A percentile compares a stretch with the other conserved stretches of the same genome.
Conservation (phyloP, 2,329 filamentous ascomycete genomes). For the Penicillium griseofulvum region DNA sequence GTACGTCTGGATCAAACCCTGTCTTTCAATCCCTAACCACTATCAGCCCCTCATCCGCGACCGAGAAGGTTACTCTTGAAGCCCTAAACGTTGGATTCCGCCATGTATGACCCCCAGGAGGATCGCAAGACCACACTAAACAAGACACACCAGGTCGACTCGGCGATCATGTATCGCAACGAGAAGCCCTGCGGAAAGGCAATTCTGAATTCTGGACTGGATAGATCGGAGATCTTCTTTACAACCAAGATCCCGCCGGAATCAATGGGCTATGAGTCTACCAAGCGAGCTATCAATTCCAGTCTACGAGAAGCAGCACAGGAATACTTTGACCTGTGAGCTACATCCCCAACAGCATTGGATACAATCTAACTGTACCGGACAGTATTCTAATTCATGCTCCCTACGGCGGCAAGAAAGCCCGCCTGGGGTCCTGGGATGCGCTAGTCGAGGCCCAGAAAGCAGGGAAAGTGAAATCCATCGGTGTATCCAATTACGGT, state of each 20-base stretch:
- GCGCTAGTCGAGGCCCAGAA: constrained; percentile 73
- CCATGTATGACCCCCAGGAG: constrained; percentile 23
- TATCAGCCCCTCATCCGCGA: constrained; percentile 26
- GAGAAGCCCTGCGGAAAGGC: constrained; percentile 68
- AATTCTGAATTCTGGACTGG: constrained; percentile 58
- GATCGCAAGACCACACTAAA: not conserved
- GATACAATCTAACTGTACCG: not conserved
- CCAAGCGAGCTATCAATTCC: constrained; percentile 62
- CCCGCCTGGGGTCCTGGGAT: constrained; percentile 69
- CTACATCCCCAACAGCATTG: not conserved
- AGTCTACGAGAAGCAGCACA: constrained; percentile 63
- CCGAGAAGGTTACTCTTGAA: constrained; percentile 27
- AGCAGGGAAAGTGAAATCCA: constrained; percentile 67
- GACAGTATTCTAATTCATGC: constrained; percentile 66
- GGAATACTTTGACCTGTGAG: constrained; percentile 70
- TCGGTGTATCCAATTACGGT: constrained; percentile 77
- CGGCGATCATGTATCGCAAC: constrained; percentile 67
- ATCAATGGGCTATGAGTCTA: constrained; percentile 62
- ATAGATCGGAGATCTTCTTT: constrained; percentile 71
- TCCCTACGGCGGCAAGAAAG: constrained; percentile 69
- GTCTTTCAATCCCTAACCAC: not conserved
- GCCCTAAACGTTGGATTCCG: constrained; percentile 32
- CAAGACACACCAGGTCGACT: constrained; percentile 46
- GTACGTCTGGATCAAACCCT: constrained; percentile 15
- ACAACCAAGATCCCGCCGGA: constrained; percentile 74